phyloP scores from a whole-genome alignment of 2,329 filamentous ascomycete genomes.

The Proliferodiscus dingleyae region DNA sequence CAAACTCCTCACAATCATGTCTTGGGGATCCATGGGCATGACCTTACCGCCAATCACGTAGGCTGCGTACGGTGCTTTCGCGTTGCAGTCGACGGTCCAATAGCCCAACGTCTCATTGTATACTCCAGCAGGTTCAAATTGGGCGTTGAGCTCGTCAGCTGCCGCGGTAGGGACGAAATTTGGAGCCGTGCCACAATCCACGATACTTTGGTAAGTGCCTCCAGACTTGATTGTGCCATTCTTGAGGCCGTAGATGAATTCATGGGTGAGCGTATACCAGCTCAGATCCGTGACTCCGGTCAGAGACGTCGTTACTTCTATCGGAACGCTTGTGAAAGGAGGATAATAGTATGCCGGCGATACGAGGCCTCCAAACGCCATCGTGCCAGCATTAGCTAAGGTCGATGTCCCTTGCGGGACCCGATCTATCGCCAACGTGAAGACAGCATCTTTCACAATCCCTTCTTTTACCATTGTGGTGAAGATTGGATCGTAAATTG shows the following conservation, averaged over 20 bases:
- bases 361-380: neutral
- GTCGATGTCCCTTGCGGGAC: neutral
- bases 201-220: constrained; percentile 17
- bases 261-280: neutral
- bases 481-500: constrained; percentile 45
- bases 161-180: constrained; percentile 9
- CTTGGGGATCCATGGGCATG: constrained; percentile 9
- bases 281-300: neutral
- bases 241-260: neutral
- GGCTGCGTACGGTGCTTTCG: constrained; percentile 11
- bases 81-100: constrained; percentile 13
- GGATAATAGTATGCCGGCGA: neutral
- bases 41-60: constrained; percentile 14
- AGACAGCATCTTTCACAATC: constrained; percentile 38
- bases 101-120: neutral
- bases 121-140: constrained; percentile 8
- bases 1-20: constrained; percentile 13
- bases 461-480: constrained; percentile 42
- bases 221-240: constrained; percentile 8
- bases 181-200: constrained; percentile 15
- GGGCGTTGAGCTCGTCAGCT: constrained; percentile 7
- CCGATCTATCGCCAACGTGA: constrained; percentile 43
- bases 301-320: neutral
- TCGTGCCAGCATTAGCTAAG: neutral
- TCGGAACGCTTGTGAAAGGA: neutral